Evolutionary conservation across 306 rosid genomes (phyloP).

Genomic region (Dicorynia guianensis): DNA sequence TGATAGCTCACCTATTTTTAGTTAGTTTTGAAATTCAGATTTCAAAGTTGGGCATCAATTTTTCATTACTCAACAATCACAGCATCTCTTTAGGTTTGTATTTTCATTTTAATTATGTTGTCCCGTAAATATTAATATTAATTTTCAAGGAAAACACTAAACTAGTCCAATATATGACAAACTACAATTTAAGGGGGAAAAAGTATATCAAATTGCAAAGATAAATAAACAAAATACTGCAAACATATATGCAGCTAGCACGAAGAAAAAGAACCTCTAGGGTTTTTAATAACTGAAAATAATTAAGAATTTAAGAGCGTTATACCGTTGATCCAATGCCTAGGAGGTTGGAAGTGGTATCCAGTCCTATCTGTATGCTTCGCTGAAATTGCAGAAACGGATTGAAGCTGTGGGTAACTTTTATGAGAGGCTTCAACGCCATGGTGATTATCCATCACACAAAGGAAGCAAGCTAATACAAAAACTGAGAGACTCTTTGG

Average conservation of each 20-base stretch:
- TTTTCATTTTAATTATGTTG: too few relatives aligned
- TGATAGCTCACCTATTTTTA: too few relatives aligned
- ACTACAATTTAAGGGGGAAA: background rate
- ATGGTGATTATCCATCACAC: slow-evolving; percentile 37
- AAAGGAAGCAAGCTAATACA: slow-evolving; percentile 36
- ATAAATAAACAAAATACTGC: background rate
- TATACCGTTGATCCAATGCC: slow-evolving; percentile 85
- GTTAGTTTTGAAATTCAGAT: too few relatives aligned
- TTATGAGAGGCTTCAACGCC: slow-evolving; percentile 63
- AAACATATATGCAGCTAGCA: too few relatives aligned
- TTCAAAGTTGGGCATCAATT: too few relatives aligned
- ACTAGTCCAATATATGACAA: background rate
- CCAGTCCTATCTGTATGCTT: slow-evolving; percentile 60
- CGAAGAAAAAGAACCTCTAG: too few relatives aligned
- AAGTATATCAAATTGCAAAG: background rate
- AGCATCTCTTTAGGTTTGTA: too few relatives aligned
- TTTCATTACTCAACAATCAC: too few relatives aligned
- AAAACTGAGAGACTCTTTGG: slow-evolving; percentile 20
- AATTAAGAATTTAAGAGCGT: slow-evolving; percentile 1
- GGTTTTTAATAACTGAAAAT: background rate
- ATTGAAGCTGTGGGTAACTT: slow-evolving; percentile 50
- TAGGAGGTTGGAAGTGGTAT: slow-evolving; percentile 81
- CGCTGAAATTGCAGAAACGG: slow-evolving; percentile 35
- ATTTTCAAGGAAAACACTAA: background rate
- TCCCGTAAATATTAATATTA: background rate